Base-by-base conservation (phyloP, 1,139 yeast genomes). In the Scheffersomyces insectosa region DNA sequence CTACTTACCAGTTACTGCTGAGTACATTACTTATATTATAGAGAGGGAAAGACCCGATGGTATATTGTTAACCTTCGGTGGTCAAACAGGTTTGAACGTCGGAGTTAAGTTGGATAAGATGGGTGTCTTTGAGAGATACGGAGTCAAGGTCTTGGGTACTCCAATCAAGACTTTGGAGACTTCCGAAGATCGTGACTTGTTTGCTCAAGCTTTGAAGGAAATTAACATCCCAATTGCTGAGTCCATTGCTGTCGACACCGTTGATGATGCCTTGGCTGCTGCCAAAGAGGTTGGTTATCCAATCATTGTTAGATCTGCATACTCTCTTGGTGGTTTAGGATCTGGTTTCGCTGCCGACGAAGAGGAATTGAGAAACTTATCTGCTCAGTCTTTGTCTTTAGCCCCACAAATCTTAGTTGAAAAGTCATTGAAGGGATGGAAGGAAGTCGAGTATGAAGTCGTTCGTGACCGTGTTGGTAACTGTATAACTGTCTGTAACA, bases 401-500 rank as follows among this genome's bases (percentile, higher is more conserved):
- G 83, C 97, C 37, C 97, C 97, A 40, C 99, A 93, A 75, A 88
- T 93, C 57, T 76, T 93, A 58, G 98, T 93, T 50, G 99, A 93
- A 72, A 91, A 88, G 73, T 91, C 98, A 4, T 76, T 93, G 70
- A 93, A 91, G 75, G 99, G 99, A 51, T 93, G 99, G 99, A 93
- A 93, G 68, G 99, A 93, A 73, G 95, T 93, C 46, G 99, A 93
- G 73, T 93, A 93, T 68, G 99, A 93, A 73, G 99, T 93, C 54
- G 99, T 93, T 45, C 88, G 99, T 69, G 99, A 93, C 69, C 81
- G 95, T 59, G 91, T 86, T 48, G 97, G 86, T 54, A 93, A 93
- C 78, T 93, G 99, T 80, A 93, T 93, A 63, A 93, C 99, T 38
- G 99, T 93, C 41, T 93, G 99, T 79, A 93, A 93, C 71, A 93